phyloP scores from a whole-genome alignment of 2,329 filamentous ascomycete species.

The Ceratocystis lukuohia region DNA sequence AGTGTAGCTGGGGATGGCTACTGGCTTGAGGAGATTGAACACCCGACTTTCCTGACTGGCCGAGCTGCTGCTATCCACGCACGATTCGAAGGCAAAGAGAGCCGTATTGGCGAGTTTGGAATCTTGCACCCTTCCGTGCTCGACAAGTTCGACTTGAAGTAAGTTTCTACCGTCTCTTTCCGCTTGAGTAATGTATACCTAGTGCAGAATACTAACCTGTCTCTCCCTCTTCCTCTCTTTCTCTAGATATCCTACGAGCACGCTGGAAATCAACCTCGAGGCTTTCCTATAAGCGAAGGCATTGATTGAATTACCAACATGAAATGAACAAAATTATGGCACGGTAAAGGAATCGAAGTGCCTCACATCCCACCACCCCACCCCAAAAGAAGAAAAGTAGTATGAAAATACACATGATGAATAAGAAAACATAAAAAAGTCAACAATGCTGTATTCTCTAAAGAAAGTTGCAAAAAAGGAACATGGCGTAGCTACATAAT shows the following conservation, averaged over 20 bases:
- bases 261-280: slow-evolving; percentile 88
- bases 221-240: slow-evolving; percentile 22
- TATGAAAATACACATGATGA: slow-evolving; percentile 3
- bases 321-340: neutral
- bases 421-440: neutral
- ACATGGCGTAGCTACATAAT: neutral
- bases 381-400: slow-evolving; percentile 18
- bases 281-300: slow-evolving; percentile 56
- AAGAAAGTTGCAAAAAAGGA: neutral
- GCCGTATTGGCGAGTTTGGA: slow-evolving; percentile 72
- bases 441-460: neutral
- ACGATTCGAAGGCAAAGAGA: slow-evolving; percentile 56
- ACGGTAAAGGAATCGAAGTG: slow-evolving; percentile 14
- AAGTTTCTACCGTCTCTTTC: slow-evolving; percentile 24
- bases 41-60: slow-evolving; percentile 82
- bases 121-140: slow-evolving; percentile 87
- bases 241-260: slow-evolving; percentile 73
- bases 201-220: neutral
- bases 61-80: slow-evolving; percentile 78
- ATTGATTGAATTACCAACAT: neutral
- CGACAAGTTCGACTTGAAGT: slow-evolving; percentile 84
- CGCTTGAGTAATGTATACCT: neutral
- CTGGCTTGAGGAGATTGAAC: slow-evolving; percentile 87
- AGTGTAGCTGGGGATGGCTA: slow-evolving; percentile 55
- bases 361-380: neutral